phyloP scores from a whole-genome alignment of 2,329 filamentous ascomycete species.

The Pseudogymnoascus sp. region DNA sequence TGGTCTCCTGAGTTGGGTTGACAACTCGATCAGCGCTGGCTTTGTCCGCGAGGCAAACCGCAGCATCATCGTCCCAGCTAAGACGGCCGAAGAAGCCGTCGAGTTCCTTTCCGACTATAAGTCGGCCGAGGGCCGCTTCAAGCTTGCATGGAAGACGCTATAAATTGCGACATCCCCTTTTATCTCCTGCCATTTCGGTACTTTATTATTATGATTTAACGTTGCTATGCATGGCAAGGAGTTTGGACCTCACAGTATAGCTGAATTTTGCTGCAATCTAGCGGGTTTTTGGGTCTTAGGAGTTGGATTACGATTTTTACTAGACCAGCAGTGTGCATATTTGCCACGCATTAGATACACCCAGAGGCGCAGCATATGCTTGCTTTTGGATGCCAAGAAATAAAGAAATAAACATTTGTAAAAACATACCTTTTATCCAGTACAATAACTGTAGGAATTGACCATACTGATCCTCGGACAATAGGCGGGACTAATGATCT shows the following conservation, averaged over 20 bases:
- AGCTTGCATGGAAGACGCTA: conserved; percentile 66
- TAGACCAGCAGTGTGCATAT: neutral
- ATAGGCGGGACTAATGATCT: no score
- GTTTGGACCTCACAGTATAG: neutral
- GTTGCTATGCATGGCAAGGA: neutral
- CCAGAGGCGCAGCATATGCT: neutral
- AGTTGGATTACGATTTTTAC: neutral
- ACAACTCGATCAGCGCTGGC: conserved; percentile 63
- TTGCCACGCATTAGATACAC: conserved; percentile 1
- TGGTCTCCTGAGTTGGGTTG: conserved; percentile 75
- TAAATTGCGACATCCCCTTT: neutral
- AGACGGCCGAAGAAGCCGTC: conserved; percentile 64
- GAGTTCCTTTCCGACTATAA: conserved; percentile 64
- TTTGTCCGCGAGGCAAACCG: conserved; percentile 68
- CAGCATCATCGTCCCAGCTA: conserved; percentile 71
- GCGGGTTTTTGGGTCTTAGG: neutral
- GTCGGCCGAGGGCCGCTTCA: conserved; percentile 65
- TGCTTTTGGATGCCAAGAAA: neutral
- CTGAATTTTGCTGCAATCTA: neutral
- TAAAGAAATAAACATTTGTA: neutral
- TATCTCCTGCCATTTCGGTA: neutral
- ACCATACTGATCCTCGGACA: neutral
- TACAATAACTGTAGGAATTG: neutral
- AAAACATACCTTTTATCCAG: neutral
- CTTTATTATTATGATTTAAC: neutral